These are phyloP conservation scores for Dendrobium huoshanense DNA, from an alignment of 106 monocot species.

Conservation along the genomic window DNA sequence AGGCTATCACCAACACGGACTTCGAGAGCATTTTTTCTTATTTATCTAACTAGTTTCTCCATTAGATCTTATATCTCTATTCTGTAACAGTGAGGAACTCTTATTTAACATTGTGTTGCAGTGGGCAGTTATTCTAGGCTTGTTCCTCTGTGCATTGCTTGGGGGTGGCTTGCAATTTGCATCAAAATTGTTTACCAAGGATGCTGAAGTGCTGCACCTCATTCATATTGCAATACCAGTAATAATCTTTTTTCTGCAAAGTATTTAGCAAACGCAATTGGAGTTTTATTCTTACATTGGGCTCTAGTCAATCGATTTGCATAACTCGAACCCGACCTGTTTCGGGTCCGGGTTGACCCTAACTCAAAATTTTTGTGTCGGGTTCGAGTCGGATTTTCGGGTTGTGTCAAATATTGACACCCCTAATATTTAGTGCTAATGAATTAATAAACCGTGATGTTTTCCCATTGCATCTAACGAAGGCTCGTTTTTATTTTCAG, in stretches of 20 bases:
- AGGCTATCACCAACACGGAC: no score
- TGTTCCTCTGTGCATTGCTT: slow-evolving; percentile 43
- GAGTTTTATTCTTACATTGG: no score
- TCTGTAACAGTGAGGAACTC: neutral
- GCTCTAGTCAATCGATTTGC: neutral
- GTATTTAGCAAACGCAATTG: neutral
- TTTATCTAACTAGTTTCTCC: neutral
- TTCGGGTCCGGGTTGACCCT: no score
- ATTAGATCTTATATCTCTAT: neutral
- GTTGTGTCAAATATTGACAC: neutral
- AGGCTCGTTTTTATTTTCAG: slow-evolving; percentile 21
- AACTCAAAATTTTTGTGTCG: no score
- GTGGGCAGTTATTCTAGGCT: slow-evolving; percentile 42
- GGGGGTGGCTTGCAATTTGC: slow-evolving; percentile 58
- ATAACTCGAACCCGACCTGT: no score
- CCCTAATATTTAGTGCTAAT: neutral
- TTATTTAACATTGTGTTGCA: slow-evolving; percentile 14
- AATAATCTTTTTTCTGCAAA: slow-evolving; percentile 4
- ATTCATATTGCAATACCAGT: slow-evolving; percentile 79
- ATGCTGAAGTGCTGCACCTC: slow-evolving; percentile 52
- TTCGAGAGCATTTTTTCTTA: neutral
- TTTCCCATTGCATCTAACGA: neutral
- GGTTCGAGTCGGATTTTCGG: no score
- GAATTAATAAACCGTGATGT: neutral
- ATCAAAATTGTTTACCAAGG: slow-evolving; percentile 71